Conservation (phyloP, 345 rosid genomes). For the Populus davidiana region DNA sequence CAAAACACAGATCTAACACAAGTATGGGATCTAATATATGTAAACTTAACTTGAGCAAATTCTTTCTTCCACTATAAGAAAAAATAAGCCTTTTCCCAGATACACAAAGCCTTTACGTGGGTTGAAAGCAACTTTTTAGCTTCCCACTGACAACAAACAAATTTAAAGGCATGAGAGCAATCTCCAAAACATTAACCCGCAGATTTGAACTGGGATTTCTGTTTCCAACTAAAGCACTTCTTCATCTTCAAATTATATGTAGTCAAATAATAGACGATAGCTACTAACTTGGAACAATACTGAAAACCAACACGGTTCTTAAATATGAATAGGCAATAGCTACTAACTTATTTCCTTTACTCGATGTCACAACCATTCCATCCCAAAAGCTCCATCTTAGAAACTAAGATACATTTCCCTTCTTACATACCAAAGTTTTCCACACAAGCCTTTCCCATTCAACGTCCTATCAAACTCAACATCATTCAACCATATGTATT, state of each 20-base stretch:
- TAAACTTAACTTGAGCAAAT: too few species aligned
- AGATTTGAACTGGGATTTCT: background rate
- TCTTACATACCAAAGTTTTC: background rate
- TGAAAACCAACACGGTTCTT: background rate
- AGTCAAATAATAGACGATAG: background rate
- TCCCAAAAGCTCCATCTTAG: too few species aligned
- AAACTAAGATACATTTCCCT: background rate
- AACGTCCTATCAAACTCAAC: background rate
- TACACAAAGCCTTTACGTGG: background rate
- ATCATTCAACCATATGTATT: background rate
- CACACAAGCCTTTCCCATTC: background rate
- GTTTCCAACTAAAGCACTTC: background rate
- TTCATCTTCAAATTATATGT: background rate
- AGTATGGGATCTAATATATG: too few species aligned
- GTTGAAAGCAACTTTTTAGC: background rate
- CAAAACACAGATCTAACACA: background rate
- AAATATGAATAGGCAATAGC: background rate
- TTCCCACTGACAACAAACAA: background rate
- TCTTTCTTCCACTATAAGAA: too few species aligned
- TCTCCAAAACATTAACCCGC: background rate
- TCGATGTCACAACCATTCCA: too few species aligned
- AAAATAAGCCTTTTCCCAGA: too few species aligned
- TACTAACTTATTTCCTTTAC: background rate
- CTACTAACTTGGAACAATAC: background rate
- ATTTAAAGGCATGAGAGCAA: background rate